Conservation (phyloP, 257 asterid species). For the Agastache rugosa region DNA sequence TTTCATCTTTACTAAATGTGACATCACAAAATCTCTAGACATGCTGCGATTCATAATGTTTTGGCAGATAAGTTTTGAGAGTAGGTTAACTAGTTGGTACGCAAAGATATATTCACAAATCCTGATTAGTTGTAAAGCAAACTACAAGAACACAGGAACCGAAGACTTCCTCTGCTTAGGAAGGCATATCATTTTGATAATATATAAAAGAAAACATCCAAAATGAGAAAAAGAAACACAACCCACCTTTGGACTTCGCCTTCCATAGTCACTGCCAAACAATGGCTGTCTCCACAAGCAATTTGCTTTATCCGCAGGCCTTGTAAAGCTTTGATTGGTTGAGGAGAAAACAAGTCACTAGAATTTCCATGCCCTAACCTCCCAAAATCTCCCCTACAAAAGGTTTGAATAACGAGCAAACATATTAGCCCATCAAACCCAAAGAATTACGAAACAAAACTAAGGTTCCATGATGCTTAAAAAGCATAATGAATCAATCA, state of each 20-base stretch:
- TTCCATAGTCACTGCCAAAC: slow-evolving; percentile 97
- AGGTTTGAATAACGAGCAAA: slow-evolving; percentile 18
- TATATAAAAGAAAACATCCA: neutral
- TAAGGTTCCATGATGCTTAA: slow-evolving; percentile 13
- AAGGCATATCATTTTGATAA: neutral
- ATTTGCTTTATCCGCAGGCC: slow-evolving; percentile 83
- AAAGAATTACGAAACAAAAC: slow-evolving; percentile 3
- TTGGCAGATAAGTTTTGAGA: neutral
- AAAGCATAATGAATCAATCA: neutral
- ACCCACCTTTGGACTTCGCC: slow-evolving; percentile 93
- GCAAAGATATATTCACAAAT: slow-evolving; percentile 5
- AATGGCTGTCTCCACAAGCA: slow-evolving; percentile 99
- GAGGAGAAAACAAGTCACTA: slow-evolving; percentile 92
- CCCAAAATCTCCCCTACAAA: slow-evolving; percentile 97
- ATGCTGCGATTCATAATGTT: slow-evolving; percentile 4
- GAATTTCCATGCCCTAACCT: slow-evolving; percentile 98
- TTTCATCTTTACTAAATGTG: neutral
- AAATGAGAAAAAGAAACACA: neutral
- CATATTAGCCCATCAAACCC: neutral
- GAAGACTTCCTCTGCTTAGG: neutral
- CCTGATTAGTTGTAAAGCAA: slow-evolving; percentile 11
- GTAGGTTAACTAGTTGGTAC: neutral
- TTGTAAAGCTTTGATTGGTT: slow-evolving; percentile 86
- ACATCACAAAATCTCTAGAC: neutral
- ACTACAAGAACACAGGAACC: neutral